These are phyloP conservation scores for Pseudisothecium myosuroides DNA, from an alignment of 225 moss, liverwort and hornwort genomes.

Conservation along the genomic window DNA sequence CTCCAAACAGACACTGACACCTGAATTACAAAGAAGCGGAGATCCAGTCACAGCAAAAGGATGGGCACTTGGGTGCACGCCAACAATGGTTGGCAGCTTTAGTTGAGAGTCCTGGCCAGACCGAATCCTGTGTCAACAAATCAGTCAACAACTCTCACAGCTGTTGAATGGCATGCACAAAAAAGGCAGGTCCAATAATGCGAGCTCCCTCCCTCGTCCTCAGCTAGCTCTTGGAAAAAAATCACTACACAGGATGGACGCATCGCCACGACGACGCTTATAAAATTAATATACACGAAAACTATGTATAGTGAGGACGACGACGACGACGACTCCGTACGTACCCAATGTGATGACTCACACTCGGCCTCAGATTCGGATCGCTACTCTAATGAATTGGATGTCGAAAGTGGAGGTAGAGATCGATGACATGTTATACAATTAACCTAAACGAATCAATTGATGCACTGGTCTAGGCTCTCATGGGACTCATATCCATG, in stretches of 20 bases:
- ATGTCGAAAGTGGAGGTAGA: neutral
- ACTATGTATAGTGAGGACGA: neutral
- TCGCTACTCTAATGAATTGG: neutral
- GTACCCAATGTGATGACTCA: neutral
- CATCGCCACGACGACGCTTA: neutral
- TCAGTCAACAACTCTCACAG: neutral
- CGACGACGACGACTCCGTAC: no score
- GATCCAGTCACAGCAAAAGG: neutral
- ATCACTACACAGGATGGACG: neutral
- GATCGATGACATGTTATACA: neutral
- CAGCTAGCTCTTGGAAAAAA: neutral
- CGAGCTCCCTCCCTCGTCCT: neutral
- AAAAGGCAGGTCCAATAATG: neutral
- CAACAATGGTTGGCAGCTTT: slow-evolving; percentile 23
- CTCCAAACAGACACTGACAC: neutral
- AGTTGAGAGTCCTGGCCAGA: neutral
- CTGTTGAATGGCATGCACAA: neutral
- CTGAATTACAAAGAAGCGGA: neutral
- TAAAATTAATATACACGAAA: neutral
- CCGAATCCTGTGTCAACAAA: neutral
- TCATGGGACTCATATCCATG: slow-evolving; percentile 69
- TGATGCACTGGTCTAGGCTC: neutral
- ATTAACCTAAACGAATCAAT: neutral
- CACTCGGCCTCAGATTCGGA: neutral
- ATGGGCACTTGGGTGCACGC: neutral